Conservation (phyloP, 495 filamentous ascomycete species). For the Lepraria neglecta region DNA sequence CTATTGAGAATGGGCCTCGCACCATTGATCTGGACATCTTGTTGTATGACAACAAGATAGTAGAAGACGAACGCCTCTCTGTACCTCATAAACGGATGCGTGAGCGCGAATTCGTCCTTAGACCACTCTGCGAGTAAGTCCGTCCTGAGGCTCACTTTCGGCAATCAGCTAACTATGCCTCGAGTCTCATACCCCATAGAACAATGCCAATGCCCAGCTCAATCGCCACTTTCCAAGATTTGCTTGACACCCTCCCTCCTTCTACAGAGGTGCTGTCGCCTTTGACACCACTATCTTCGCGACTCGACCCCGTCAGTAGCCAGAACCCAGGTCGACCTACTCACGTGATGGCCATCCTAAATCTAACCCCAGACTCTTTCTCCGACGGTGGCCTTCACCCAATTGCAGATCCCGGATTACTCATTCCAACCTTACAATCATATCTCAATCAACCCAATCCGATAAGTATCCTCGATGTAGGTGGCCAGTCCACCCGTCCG, state of each 20-base stretch:
- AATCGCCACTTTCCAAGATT: conserved; percentile 38
- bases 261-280: conserved; percentile 48
- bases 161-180: background rate
- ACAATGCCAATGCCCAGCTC: conserved; percentile 36
- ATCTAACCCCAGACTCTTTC: conserved; percentile 95
- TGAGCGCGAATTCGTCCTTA: conserved; percentile 89
- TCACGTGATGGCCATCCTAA: conserved; percentile 87
- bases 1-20: conserved; percentile 87
- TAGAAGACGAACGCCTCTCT: conserved; percentile 63
- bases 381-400: conserved; percentile 75
- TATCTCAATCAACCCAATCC: conserved; percentile 35
- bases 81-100: conserved; percentile 82
- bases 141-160: background rate
- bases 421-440: conserved; percentile 28
- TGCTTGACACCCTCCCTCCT: conserved; percentile 60
- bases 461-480: conserved; percentile 77
- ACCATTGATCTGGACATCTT: conserved; percentile 94
- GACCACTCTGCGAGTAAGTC: conserved; percentile 76
- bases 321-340: conserved; percentile 61
- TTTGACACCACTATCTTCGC: conserved; percentile 60
- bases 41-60: conserved; percentile 64
- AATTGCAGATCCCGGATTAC: conserved; percentile 7
- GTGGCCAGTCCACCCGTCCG: conserved; percentile 87
- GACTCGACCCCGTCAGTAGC: conserved; percentile 54
- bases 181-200: conserved; percentile 58